phyloP scores from a whole-genome alignment of 2,329 filamentous ascomycete species.

The Penicillium sp. region DNA sequence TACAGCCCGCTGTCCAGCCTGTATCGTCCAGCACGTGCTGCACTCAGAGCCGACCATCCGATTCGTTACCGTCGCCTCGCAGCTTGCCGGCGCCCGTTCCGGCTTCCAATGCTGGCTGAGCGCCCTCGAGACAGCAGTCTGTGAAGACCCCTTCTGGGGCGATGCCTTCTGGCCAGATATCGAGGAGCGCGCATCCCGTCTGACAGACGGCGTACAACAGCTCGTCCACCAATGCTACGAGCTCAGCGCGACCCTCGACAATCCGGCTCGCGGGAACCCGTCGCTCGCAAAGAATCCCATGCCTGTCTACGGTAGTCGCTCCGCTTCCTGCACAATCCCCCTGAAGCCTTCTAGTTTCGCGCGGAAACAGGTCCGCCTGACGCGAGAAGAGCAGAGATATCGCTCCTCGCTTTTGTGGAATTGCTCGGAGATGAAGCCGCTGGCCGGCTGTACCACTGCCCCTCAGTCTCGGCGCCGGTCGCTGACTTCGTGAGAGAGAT shows the following conservation, averaged over 20 bases:
- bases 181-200: slow-evolving; percentile 37
- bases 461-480: slow-evolving; percentile 25
- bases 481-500: slow-evolving; percentile 21
- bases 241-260: slow-evolving; percentile 29
- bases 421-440: slow-evolving; percentile 22
- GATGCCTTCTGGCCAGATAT: slow-evolving; percentile 43
- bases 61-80: slow-evolving; percentile 43
- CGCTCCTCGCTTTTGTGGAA: slow-evolving; percentile 28
- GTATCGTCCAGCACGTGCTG: slow-evolving; percentile 43
- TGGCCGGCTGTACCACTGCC: slow-evolving; percentile 12
- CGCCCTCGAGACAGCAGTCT: slow-evolving; percentile 39
- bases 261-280: slow-evolving; percentile 18
- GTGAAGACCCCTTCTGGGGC: slow-evolving; percentile 47
- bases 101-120: slow-evolving; percentile 42
- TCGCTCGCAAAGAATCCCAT: slow-evolving; percentile 14
- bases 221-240: slow-evolving; percentile 42
- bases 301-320: slow-evolving; percentile 22
- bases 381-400: slow-evolving; percentile 36
- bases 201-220: slow-evolving; percentile 41
- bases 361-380: slow-evolving; percentile 31
- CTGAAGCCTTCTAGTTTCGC: slow-evolving; percentile 32
- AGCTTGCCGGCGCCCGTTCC: slow-evolving; percentile 37
- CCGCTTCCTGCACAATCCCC: slow-evolving; percentile 24
- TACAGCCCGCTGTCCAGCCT: slow-evolving; percentile 54
- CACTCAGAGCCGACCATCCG: slow-evolving; percentile 47